Conservation (phyloP, 1,284 basidiomycete species). For the Ustilago trichophora region DNA sequence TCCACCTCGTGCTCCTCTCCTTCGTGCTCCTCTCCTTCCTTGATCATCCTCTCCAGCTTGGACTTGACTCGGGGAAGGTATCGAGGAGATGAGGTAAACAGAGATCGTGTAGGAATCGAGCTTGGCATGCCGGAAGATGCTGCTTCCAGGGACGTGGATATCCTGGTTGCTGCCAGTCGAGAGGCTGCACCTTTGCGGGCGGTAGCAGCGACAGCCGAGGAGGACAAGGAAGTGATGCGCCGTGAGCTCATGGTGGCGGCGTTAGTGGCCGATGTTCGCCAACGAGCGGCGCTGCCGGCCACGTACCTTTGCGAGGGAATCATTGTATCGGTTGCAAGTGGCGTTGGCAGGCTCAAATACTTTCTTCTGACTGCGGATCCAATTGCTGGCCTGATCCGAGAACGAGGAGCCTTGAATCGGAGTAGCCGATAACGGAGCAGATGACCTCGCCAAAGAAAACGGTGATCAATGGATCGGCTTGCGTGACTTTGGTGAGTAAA, state of each 20-base stretch:
- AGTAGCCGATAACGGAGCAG: too few species aligned
- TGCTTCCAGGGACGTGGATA: not conserved
- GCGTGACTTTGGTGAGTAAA: not conserved
- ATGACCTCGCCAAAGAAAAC: too few species aligned
- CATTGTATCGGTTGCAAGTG: too few species aligned
- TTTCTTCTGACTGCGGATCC: too few species aligned
- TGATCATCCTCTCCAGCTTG: conserved; percentile 15
- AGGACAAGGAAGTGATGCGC: conserved; percentile 15
- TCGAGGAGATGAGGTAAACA: conserved; percentile 35
- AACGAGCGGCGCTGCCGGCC: conserved; percentile 34
- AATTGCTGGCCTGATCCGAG: too few species aligned
- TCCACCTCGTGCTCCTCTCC: conserved; percentile 37
- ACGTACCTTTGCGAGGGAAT: conserved; percentile 41
- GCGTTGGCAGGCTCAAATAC: too few species aligned
- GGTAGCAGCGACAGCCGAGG: conserved; percentile 2
- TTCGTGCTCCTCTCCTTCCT: conserved; percentile 24
- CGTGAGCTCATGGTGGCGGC: conserved; percentile 9
- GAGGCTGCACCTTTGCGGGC: not conserved
- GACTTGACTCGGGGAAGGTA: conserved; percentile 44
- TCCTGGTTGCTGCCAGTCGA: conserved; percentile 3
- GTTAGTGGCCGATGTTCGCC: conserved; percentile 20
- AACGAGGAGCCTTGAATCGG: too few species aligned
- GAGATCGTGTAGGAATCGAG: conserved; percentile 9
- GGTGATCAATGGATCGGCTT: too few species aligned
- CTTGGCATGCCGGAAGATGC: not conserved